Evolutionary conservation across 495 filamentous ascomycete genomes (phyloP), one percentile per base, ranked within the genome.

Genomic region (Penicillium flavigenum): DNA sequence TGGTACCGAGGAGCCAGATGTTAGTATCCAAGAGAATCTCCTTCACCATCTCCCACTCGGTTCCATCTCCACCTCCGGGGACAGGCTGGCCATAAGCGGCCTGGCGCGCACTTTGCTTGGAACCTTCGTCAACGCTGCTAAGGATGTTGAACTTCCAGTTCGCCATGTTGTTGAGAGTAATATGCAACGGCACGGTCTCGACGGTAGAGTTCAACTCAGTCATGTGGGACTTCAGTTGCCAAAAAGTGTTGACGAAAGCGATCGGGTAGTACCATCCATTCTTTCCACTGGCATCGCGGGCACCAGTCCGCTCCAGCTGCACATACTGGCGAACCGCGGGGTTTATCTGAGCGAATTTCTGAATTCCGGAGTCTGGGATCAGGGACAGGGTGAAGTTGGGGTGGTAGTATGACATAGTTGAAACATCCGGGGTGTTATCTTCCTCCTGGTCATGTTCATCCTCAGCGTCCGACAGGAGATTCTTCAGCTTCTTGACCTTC

Each of bases 241-340:
- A 98, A 76, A 98, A 98, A 5, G 91, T 94, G 72, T 98, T 98
- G 71, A 92, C 71, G 67, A 86, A 98, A 29, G 96, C 71, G 53
- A 96, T 86, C 5, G 94, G 94, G 68, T 94, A 98, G 73, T 97
- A 98, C 94, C 94, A 98, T 43, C 88, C 88, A 74, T 97, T 92
- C 70, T 91, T 83, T 7, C 94, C 94, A 5, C 84, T 84, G 5
- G 75, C 79, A 72, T 98, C 94, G 32, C 94, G 76, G 57, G 81
- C 89, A 69, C 79, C 88, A 59, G 69, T 90, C 3, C 72, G 72
- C 66, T 98, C 94, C 45, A 96, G 80, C 31, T 85, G 83, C 2
- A 96, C 71, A 66, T 88, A 90, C 65, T 91, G 86, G 11, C 87
- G 83, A 46, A 88, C 73, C 1, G 91, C 87, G 0, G 89, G 88